These are phyloP conservation scores for Iberis pinnata DNA, from an alignment of 345 rosid species.

Conservation along the genomic window DNA sequence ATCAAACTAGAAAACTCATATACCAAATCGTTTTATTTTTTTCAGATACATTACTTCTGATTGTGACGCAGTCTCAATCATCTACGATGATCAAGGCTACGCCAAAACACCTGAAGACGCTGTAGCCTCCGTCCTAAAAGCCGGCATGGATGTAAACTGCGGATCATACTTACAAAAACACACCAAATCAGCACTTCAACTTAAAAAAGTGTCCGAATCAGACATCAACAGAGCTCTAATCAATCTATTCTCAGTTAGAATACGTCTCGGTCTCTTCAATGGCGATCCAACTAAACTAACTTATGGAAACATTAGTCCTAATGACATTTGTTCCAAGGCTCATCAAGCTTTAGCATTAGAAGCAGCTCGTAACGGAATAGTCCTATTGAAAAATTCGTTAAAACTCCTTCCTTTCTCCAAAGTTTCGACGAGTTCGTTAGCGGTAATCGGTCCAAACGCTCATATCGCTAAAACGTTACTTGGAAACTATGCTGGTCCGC, in stretches of 20 bases:
- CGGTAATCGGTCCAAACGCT: conserved; percentile 84
- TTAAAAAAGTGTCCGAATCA: conserved; percentile 50
- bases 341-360: conserved; percentile 80
- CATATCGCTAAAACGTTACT: conserved; percentile 44
- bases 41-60: conserved; percentile 77
- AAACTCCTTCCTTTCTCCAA: conserved; percentile 57
- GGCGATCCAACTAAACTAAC: conserved; percentile 56
- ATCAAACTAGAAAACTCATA: too few species aligned
- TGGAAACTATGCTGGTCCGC: conserved; percentile 82
- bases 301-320: conserved; percentile 57
- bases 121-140: conserved; percentile 66
- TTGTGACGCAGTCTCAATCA: conserved; percentile 78
- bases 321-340: conserved; percentile 54
- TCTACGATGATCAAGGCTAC: conserved; percentile 51
- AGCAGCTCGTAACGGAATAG: conserved; percentile 82
- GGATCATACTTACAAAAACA: conserved; percentile 60
- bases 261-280: conserved; percentile 82
- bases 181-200: conserved; percentile 57
- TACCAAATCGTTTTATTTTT: too few species aligned
- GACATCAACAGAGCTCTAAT: conserved; percentile 63
- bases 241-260: conserved; percentile 69
- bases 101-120: conserved; percentile 81
- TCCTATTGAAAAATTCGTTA: conserved; percentile 61
- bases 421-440: conserved; percentile 42
- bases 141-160: conserved; percentile 90